Conservation (phyloP, 2,329 filamentous ascomycete species). For the Pseudogymnoascus sp. region DNA sequence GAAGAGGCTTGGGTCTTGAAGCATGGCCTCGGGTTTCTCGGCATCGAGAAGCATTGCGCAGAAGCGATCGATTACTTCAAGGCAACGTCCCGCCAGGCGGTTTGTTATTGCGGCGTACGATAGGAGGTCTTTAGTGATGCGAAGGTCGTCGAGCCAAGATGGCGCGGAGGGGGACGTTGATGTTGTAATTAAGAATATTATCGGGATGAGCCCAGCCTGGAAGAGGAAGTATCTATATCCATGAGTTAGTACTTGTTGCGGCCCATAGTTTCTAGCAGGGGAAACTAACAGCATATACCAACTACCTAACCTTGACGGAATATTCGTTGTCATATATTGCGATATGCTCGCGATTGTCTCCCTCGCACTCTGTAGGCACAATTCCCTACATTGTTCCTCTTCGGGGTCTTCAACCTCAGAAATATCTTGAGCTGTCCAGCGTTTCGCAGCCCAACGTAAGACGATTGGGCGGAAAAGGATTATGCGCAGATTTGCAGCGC, state of each 20-base stretch:
- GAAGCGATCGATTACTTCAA: constrained; percentile 33
- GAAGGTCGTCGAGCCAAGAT: constrained; percentile 24
- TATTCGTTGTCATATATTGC: constrained; percentile 33
- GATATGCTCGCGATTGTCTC: constrained; percentile 35
- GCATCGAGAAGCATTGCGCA: constrained; percentile 28
- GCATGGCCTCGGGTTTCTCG: constrained; percentile 25
- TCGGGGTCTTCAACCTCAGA: constrained; percentile 29
- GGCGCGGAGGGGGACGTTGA: constrained; percentile 28
- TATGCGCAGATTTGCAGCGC: constrained; percentile 37
- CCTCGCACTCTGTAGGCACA: constrained; percentile 34
- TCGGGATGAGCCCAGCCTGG: constrained; percentile 37
- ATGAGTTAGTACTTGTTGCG: neutral
- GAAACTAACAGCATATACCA: constrained; percentile 35
- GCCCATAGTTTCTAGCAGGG: neutral
- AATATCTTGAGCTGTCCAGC: constrained; percentile 25
- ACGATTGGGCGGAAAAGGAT: constrained; percentile 37
- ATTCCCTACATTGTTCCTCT: constrained; percentile 32
- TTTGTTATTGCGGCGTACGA: constrained; percentile 32
- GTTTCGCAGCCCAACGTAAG: constrained; percentile 31
- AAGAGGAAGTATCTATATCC: constrained; percentile 34
- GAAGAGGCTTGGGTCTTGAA: constrained; percentile 33
- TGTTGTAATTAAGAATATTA: constrained; percentile 36
- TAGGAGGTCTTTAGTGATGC: constrained; percentile 34
- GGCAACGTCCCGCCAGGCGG: constrained; percentile 32
- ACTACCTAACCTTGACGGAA: constrained; percentile 34